These are phyloP conservation scores for Vachellia collinsii DNA, from an alignment of 306 rosid species.

Conservation along the genomic window DNA sequence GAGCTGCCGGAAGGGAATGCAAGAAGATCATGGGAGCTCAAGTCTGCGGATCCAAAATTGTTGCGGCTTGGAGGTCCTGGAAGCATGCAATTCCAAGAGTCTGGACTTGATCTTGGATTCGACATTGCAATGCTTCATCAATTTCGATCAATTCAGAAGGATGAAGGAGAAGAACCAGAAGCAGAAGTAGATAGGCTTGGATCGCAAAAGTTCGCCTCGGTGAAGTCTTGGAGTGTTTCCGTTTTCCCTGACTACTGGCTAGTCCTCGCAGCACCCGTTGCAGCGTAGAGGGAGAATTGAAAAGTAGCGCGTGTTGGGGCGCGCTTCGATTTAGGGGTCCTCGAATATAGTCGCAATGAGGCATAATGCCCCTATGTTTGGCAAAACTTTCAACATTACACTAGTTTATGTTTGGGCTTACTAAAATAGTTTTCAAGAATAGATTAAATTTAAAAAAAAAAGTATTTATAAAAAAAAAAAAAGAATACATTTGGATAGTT, in stretches of 20 bases:
- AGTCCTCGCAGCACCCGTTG: neutral
- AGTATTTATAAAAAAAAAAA: too few relatives aligned
- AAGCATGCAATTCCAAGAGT: slow-evolving; percentile 92
- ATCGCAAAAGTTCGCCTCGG: neutral
- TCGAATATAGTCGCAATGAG: neutral
- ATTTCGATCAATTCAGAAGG: neutral
- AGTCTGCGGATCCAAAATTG: slow-evolving; percentile 94
- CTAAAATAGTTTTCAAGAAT: too few relatives aligned
- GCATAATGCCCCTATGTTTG: too few relatives aligned
- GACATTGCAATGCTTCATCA: slow-evolving; percentile 34
- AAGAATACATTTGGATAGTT: too few relatives aligned
- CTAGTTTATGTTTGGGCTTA: too few relatives aligned
- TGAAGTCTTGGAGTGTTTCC: neutral
- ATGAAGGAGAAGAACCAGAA: neutral
- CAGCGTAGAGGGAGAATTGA: neutral
- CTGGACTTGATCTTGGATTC: slow-evolving; percentile 43
- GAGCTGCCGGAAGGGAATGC: slow-evolving; percentile 95
- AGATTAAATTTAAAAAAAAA: too few relatives aligned
- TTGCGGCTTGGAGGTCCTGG: slow-evolving; percentile 93
- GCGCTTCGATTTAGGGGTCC: neutral
- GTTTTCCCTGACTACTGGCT: neutral
- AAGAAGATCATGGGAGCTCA: slow-evolving; percentile 75
- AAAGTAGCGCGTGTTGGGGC: neutral
- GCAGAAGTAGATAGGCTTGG: neutral
- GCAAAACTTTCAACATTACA: too few relatives aligned